These are phyloP conservation scores for Gossypium anomalum DNA, from an alignment of 345 rosid species.

Conservation along the genomic window DNA sequence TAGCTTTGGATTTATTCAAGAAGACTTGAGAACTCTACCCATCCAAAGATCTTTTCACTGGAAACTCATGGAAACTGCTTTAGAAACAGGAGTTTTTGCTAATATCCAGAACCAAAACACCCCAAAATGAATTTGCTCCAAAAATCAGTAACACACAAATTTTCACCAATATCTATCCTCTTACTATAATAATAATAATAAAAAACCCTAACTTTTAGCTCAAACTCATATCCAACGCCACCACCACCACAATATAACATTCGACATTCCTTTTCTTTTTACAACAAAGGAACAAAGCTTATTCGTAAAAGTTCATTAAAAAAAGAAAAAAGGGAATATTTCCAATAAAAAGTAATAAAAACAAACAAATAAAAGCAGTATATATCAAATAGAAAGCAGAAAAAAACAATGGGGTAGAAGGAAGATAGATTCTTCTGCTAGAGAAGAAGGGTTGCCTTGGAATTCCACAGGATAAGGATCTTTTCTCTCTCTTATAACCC, in stretches of 20 bases:
- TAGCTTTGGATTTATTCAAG: not conserved
- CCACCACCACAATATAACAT: constrained; percentile 16
- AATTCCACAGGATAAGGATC: constrained; percentile 24
- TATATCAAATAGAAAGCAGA: not conserved
- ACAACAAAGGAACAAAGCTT: constrained; percentile 6
- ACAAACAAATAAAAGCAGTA: not conserved
- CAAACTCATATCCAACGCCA: constrained; percentile 19
- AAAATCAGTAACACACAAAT: constrained; percentile 5
- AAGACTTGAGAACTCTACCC: not conserved
- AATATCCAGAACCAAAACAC: not conserved
- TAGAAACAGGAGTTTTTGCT: not conserved
- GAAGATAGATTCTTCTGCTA: constrained; percentile 34
- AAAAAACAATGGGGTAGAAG: constrained; percentile 15
- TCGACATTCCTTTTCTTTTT: not conserved
- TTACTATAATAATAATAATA: not conserved
- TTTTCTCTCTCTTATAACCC: not conserved
- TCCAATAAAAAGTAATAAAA: not conserved
- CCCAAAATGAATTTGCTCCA: not conserved
- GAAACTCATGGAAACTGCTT: constrained; percentile 13
- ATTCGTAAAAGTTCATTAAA: not conserved
- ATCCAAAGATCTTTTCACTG: constrained; percentile 13
- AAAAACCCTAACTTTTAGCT: constrained; percentile 16
- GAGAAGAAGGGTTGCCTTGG: constrained; percentile 24
- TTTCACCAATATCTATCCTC: not conserved
- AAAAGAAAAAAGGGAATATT: not conserved